Evolutionary conservation across 768 basidiomycete species (phyloP).

Genomic region (Agrocybe chaxingu): DNA sequence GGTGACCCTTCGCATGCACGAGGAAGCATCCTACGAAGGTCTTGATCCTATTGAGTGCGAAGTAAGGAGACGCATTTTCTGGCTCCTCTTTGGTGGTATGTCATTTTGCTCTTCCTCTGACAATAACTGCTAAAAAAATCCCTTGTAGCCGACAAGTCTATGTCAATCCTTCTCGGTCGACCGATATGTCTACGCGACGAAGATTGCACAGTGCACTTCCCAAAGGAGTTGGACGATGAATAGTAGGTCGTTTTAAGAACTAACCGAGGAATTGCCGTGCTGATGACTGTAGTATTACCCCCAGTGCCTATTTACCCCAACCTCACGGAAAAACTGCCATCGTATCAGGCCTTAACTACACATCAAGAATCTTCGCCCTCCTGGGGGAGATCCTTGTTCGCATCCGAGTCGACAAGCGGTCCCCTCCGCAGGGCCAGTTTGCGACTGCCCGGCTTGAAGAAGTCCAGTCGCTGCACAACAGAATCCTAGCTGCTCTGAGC

Average conservation of each 20-base stretch:
- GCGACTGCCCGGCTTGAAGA: slow-evolving; percentile 83
- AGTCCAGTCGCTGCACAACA: slow-evolving; percentile 73
- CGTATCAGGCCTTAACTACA: slow-evolving; percentile 85
- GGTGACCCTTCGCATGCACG: slow-evolving; percentile 80
- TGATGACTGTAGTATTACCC: slow-evolving; percentile 63
- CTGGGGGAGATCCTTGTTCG: slow-evolving; percentile 85
- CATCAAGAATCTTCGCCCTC: slow-evolving; percentile 79
- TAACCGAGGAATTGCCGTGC: slow-evolving; percentile 28
- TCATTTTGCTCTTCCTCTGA: slow-evolving; percentile 12
- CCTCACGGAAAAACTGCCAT: slow-evolving; percentile 85
- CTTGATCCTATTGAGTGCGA: slow-evolving; percentile 87
- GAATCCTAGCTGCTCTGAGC: slow-evolving; percentile 70
- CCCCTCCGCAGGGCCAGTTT: slow-evolving; percentile 81
- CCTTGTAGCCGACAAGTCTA: slow-evolving; percentile 77
- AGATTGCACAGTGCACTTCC: slow-evolving; percentile 87
- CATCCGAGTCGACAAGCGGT: slow-evolving; percentile 83
- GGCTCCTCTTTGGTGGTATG: slow-evolving; percentile 85
- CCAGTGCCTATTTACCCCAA: slow-evolving; percentile 77
- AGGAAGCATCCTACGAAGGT: slow-evolving; percentile 78
- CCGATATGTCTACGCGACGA: slow-evolving; percentile 87
- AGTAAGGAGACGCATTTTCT: slow-evolving; percentile 82
- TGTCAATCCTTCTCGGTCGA: slow-evolving; percentile 80
- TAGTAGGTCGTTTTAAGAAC: slow-evolving; percentile 49
- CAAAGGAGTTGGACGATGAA: slow-evolving; percentile 85
- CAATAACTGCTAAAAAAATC: slow-evolving; percentile 7